Evolutionary conservation across 208 protist species (phyloP).

Genomic region (Trypanosomatidae sp.): DNA sequence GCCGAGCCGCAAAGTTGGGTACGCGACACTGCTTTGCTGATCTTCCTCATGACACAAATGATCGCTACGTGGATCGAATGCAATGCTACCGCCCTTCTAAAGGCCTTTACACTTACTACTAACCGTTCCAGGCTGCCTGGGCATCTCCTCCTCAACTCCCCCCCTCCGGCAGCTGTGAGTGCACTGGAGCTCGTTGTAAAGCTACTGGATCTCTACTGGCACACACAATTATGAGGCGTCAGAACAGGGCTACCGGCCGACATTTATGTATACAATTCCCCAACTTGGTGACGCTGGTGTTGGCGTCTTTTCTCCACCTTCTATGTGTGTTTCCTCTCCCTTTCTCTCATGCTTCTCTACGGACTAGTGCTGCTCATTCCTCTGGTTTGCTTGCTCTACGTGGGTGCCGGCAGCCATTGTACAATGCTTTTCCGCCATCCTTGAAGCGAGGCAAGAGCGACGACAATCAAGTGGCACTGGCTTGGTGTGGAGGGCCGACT

Average conservation of each 20-base stretch:
- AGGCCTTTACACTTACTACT: constrained; percentile 39
- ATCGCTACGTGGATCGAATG: constrained; percentile 41
- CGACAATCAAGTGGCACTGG: neutral
- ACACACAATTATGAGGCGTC: neutral
- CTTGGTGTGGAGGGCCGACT: too few species aligned
- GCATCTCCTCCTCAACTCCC: neutral
- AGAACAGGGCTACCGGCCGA: neutral
- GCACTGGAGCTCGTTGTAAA: too few species aligned
- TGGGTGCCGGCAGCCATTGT: neutral
- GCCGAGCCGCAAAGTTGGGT: constrained; percentile 4
- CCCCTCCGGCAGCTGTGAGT: neutral
- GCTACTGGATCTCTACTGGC: neutral
- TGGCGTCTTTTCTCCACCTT: neutral
- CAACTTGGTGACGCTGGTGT: neutral
- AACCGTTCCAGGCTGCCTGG: neutral
- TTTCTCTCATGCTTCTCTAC: neutral
- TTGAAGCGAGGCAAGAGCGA: neutral
- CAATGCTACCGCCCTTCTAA: constrained; percentile 56
- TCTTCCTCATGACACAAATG: constrained; percentile 22
- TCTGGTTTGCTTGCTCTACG: neutral
- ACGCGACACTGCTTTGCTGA: constrained; percentile 2
- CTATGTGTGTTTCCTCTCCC: neutral
- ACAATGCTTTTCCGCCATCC: neutral
- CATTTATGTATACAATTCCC: neutral
- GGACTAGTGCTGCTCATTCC: neutral